These are phyloP conservation scores for Alnus rubra DNA, from an alignment of 306 rosid species.

Conservation along the genomic window DNA sequence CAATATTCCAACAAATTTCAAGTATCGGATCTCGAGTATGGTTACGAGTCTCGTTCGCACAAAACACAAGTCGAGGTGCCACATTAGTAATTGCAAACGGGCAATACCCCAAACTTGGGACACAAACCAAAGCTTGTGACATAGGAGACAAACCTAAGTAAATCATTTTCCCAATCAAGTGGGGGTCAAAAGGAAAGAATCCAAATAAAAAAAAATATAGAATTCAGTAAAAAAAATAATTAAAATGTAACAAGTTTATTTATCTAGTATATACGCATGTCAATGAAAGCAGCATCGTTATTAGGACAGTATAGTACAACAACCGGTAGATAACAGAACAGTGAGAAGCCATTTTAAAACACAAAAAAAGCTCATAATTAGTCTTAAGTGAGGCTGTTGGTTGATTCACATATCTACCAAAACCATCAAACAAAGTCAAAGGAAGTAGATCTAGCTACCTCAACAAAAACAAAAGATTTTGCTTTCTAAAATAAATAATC, in stretches of 20 bases:
- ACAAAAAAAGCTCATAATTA: neutral
- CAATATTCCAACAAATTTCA: neutral
- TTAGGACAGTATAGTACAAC: neutral
- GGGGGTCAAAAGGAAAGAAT: neutral
- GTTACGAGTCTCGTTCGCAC: too few relatives aligned
- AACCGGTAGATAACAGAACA: conserved; percentile 21
- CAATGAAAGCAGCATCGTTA: neutral
- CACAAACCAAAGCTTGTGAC: too few relatives aligned
- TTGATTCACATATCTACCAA: conserved; percentile 40
- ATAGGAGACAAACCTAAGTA: too few relatives aligned
- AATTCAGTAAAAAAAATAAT: neutral
- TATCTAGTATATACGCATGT: neutral
- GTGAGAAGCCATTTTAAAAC: neutral
- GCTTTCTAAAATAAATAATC: conserved; percentile 13
- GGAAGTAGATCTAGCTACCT: conserved; percentile 51
- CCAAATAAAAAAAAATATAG: neutral
- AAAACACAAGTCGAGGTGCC: too few relatives aligned
- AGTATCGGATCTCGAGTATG: too few relatives aligned
- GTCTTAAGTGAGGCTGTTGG: conserved; percentile 13
- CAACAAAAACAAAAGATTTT: conserved; percentile 44
- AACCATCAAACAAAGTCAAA: conserved; percentile 41
- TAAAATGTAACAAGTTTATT: neutral
- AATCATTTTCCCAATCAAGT: neutral
- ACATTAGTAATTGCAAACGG: too few relatives aligned
- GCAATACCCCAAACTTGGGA: too few relatives aligned